Base-by-base conservation (phyloP, 495 filamentous ascomycete genomes). In the Lichina pygmaea region DNA sequence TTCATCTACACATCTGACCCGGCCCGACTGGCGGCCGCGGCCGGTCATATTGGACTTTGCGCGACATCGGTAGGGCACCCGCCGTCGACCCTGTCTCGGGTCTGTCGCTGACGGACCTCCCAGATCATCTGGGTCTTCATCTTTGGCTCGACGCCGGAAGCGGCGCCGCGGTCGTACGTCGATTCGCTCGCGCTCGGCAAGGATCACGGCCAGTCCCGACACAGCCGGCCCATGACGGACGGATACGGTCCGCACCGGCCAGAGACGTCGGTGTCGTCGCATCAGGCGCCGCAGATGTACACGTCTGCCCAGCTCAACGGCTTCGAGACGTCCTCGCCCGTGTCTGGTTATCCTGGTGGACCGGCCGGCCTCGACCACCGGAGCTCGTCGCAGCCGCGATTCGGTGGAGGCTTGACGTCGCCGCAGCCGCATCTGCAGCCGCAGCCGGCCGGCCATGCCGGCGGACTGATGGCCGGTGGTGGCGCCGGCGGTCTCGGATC, bases 121-220 rank as follows among this genome's bases (percentile, higher is more conserved):
- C 54, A 94, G 86, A 81, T 94, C 54, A 72, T 95, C 42, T 99
- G 89, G 89, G 93, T 95, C 49, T 92, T 93, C 63, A 93, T 95
- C 63, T 99, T 92, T 54, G 89, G 89, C 47, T 93, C 89, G 7
- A 75, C 81, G 2, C 85, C 91, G 6, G 76, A 81, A 44, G 81
- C 86, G n/a, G 66, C 75, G 45, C 81, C 85, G 50, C 81, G 86
- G 46, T 77, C 81, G 37, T 92, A 86, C 56, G 78, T 94, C 49
- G 91, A 99, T 60, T 93, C 86, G 3, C 94, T 93, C 53, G 86
- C 91, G 34, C 67, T 95, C 6, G 71, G 91, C 64, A 94, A 93
- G 62, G 84, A 91, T 52, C 66, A 71, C 32, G 64, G 66, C 37
- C 58, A 58, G 11, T 70, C 70, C n/a, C 53, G 56, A 30, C 62